phyloP scores from a whole-genome alignment of 2,329 filamentous ascomycete species.

The Ceratocystis colombiana region DNA sequence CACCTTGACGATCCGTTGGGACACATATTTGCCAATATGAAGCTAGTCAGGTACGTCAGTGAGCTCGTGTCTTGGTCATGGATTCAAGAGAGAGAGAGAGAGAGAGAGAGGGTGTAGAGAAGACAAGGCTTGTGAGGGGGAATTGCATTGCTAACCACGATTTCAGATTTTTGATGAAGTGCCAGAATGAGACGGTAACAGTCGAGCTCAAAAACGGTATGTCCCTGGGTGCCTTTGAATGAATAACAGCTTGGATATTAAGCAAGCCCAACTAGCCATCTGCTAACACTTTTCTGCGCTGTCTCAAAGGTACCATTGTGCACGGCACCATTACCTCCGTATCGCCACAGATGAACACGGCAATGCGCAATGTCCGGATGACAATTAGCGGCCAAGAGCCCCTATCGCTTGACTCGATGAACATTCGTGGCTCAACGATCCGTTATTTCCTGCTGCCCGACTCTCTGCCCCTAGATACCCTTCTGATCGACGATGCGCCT shows the following conservation, averaged over 20 bases:
- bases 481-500: slow-evolving; percentile 89
- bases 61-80: slow-evolving; percentile 22
- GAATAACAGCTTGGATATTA: neutral
- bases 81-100: neutral
- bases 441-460: slow-evolving; percentile 95
- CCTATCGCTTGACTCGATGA: slow-evolving; percentile 85
- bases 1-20: neutral
- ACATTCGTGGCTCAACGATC: slow-evolving; percentile 90
- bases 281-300: slow-evolving; percentile 1
- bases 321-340: slow-evolving; percentile 96
- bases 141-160: neutral
- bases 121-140: neutral
- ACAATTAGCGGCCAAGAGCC: slow-evolving; percentile 79
- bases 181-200: slow-evolving; percentile 94
- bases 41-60: slow-evolving; percentile 78
- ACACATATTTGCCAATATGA: slow-evolving; percentile 55
- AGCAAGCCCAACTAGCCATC: neutral
- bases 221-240: slow-evolving; percentile 26
- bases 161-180: slow-evolving; percentile 94
- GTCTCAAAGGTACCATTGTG: slow-evolving; percentile 70
- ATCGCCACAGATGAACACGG: slow-evolving; percentile 97
- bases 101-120: neutral
- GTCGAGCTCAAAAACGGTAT: slow-evolving; percentile 97
- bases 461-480: slow-evolving; percentile 84
- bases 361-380: slow-evolving; percentile 93